These are phyloP conservation scores for Dothiorella sarmentorum DNA, from an alignment of 2,329 filamentous ascomycete species.

Conservation along the genomic window DNA sequence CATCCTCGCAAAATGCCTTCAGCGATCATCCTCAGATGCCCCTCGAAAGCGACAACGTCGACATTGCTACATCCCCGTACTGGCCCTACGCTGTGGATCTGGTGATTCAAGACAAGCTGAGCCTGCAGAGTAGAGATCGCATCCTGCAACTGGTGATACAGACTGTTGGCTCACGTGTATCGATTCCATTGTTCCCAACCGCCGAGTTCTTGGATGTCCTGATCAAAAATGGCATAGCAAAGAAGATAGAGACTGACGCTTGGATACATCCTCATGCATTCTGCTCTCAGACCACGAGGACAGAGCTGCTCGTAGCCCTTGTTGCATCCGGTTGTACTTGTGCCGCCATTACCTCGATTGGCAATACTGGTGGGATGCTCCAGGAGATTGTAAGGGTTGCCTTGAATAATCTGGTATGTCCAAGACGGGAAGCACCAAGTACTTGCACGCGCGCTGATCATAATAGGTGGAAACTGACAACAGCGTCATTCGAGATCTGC, in stretches of 20 bases:
- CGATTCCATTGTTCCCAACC: slow-evolving; percentile 31
- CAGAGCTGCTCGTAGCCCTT: slow-evolving; percentile 29
- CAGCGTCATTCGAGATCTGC: slow-evolving; percentile 43
- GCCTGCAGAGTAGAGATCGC: slow-evolving; percentile 25
- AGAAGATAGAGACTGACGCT: slow-evolving; percentile 31
- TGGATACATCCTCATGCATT: slow-evolving; percentile 35
- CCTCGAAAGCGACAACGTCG: slow-evolving; percentile 28
- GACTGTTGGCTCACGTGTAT: slow-evolving; percentile 28
- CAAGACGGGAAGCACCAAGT: background rate
- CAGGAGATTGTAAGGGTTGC: slow-evolving; percentile 32
- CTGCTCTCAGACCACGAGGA: slow-evolving; percentile 23
- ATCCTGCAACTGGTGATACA: slow-evolving; percentile 32
- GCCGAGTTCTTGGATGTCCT: slow-evolving; percentile 29
- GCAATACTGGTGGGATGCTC: slow-evolving; percentile 29
- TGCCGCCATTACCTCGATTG: slow-evolving; percentile 31
- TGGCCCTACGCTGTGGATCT: slow-evolving; percentile 27
- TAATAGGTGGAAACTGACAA: slow-evolving; percentile 28
- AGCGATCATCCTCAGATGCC: slow-evolving; percentile 28
- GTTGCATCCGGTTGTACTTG: slow-evolving; percentile 33
- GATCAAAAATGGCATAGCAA: slow-evolving; percentile 32
- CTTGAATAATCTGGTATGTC: slow-evolving; percentile 24
- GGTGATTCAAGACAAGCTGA: slow-evolving; percentile 25
- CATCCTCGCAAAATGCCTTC: slow-evolving; percentile 30
- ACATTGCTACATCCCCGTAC: slow-evolving; percentile 30
- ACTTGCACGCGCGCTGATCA: background rate